These are phyloP conservation scores for Amylostereum areolatum DNA, from an alignment of 1,284 basidiomycete species.

Conservation along the genomic window DNA sequence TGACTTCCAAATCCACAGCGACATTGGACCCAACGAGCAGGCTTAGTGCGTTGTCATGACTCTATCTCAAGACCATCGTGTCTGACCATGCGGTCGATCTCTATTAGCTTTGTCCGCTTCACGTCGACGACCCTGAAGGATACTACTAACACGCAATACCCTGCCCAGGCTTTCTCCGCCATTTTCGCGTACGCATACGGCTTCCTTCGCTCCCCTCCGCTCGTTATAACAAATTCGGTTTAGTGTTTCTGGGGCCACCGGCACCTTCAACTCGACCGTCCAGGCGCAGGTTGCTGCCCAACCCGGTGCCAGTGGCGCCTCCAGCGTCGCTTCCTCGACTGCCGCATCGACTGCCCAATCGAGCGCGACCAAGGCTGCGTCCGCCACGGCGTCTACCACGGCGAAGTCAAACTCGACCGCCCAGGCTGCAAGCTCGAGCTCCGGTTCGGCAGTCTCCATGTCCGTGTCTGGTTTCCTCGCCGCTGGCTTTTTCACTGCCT, in stretches of 20 bases:
- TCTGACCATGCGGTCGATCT: no score
- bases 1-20: not conserved
- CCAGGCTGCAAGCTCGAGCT: constrained; percentile 17
- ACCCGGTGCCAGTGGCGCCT: constrained; percentile 20
- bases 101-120: constrained; percentile 65
- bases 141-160: constrained; percentile 42
- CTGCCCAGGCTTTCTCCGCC: constrained; percentile 74
- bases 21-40: not conserved
- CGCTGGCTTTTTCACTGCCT: constrained; percentile 20
- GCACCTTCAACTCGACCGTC: constrained; percentile 49
- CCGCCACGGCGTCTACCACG: constrained; percentile 14
- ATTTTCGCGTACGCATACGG: constrained; percentile 50
- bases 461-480: constrained; percentile 19
- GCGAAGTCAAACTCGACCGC: constrained; percentile 15
- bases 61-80: not conserved
- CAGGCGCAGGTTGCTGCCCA: constrained; percentile 53
- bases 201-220: not conserved
- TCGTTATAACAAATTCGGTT: constrained; percentile 1
- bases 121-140: constrained; percentile 53
- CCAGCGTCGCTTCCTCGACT: constrained; percentile 21
- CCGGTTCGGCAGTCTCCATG: constrained; percentile 20
- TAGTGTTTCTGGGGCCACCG: constrained; percentile 60
- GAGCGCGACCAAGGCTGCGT: constrained; percentile 12
- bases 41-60: not conserved
- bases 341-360: constrained; percentile 12